Conservation (phyloP, 768 basidiomycete genomes). For the Cystobasidiopsis lactophilus region DNA sequence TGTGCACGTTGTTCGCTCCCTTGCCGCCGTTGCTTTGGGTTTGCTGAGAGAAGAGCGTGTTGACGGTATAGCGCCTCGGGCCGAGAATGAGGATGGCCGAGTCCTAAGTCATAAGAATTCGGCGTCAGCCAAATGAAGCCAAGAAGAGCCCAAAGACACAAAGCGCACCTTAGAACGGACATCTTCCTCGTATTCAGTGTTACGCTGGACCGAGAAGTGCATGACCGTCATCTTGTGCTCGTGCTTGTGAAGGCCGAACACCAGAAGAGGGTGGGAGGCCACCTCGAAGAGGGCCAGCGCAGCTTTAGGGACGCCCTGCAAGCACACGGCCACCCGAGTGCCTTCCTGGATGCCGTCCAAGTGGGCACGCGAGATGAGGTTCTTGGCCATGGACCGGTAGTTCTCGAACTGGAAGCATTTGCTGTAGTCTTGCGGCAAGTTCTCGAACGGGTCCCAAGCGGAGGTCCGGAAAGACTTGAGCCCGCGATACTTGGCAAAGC, state of each 20-base stretch:
- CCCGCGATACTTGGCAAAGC: conserved; percentile 83
- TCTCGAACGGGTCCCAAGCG: conserved; percentile 95
- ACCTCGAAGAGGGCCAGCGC: conserved; percentile 27
- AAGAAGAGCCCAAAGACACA: neutral
- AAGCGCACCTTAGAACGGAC: conserved; percentile 64
- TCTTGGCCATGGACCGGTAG: conserved; percentile 61
- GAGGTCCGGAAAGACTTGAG: conserved; percentile 80
- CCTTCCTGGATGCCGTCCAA: conserved; percentile 60
- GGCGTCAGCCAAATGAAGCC: neutral
- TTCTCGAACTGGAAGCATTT: conserved; percentile 94
- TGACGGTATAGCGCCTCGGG: conserved; percentile 58
- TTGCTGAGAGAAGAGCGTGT: conserved; percentile 81
- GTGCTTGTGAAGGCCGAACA: conserved; percentile 72
- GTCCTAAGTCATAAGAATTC: conserved; percentile 33
- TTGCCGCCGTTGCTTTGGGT: conserved; percentile 61
- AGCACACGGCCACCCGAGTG: conserved; percentile 48
- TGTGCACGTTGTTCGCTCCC: conserved; percentile 90
- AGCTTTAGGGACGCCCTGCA: conserved; percentile 52
- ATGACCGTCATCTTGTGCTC: conserved; percentile 88
- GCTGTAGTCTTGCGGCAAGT: conserved; percentile 78
- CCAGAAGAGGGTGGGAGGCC: conserved; percentile 32
- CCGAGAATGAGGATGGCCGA: conserved; percentile 72
- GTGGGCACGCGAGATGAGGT: conserved; percentile 40
- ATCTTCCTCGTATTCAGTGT: conserved; percentile 74
- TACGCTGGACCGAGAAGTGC: conserved; percentile 79